Percentiles rank a stretch among this genome's conserved stretches.
Conservation (phyloP, 441 rosid species). For the Euphorbia neoarborescens region DNA sequence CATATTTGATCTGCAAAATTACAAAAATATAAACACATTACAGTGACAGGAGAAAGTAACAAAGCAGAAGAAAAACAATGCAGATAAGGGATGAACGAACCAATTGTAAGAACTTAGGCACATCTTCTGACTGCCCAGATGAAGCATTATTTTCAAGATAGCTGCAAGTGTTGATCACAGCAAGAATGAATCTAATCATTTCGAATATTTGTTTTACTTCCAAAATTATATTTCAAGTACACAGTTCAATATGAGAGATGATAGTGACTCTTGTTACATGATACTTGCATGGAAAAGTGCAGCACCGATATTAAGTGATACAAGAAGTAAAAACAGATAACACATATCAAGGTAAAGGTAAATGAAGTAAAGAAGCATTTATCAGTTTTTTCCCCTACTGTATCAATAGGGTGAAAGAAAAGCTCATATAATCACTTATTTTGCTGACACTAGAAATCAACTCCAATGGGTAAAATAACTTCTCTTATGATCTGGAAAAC, state of each 20-base stretch:
- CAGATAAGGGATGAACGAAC: constrained; percentile 34
- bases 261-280: neutral
- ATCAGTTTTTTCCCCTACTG: neutral
- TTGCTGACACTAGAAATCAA: neutral
- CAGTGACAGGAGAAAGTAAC: constrained; percentile 4
- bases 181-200: constrained; percentile 11
- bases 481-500: neutral
- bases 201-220: constrained; percentile 8
- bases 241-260: neutral
- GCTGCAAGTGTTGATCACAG: constrained; percentile 33
- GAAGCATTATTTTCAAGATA: constrained; percentile 59
- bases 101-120: constrained; percentile 70
- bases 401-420: neutral
- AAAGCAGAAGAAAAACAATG: constrained; percentile 9
- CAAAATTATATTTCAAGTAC: neutral
- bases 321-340: neutral
- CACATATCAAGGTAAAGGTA: neutral
- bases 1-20: constrained; percentile 68
- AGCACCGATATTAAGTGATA: neutral
- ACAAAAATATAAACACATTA: constrained; percentile 8
- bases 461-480: neutral
- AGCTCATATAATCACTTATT: neutral
- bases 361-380: neutral
- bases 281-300: neutral
- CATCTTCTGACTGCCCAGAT: constrained; percentile 33